Evolutionary conservation across 805 yeast genomes (phyloP).

Genomic region (Blastobotrys americana): DNA sequence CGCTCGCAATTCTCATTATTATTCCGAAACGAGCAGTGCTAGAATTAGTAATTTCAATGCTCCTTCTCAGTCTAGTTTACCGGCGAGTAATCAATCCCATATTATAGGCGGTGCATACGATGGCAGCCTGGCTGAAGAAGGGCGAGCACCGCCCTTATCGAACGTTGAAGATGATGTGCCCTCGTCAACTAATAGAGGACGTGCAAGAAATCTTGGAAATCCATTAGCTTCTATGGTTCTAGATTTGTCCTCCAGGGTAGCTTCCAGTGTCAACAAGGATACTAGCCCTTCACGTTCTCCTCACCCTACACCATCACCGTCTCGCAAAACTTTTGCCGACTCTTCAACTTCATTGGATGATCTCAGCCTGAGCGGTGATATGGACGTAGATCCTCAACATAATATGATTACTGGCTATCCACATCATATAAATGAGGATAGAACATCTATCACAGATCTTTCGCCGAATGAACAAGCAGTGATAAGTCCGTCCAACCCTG

Average conservation of each 20-base stretch:
- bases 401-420: neutral
- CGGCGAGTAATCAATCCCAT: neutral
- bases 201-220: neutral
- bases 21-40: neutral
- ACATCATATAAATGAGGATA: neutral
- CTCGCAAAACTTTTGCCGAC: neutral
- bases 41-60: neutral
- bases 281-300: neutral
- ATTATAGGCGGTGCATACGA: neutral
- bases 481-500: conserved; percentile 5
- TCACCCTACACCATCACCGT: neutral
- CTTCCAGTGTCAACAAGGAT: neutral
- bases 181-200: neutral
- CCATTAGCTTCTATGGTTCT: conserved; percentile 1
- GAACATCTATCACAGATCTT: neutral
- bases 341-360: neutral
- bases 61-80: neutral
- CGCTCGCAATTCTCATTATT: neutral
- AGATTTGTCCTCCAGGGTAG: conserved; percentile 1
- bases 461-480: neutral
- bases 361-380: conserved; percentile 1
- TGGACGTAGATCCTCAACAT: conserved; percentile 1
- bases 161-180: neutral
- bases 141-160: neutral
- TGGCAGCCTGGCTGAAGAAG: conserved; percentile 4